Evolutionary conservation across 495 filamentous ascomycete species (phyloP).

Genomic region (Hyaloscypha finlandica): DNA sequence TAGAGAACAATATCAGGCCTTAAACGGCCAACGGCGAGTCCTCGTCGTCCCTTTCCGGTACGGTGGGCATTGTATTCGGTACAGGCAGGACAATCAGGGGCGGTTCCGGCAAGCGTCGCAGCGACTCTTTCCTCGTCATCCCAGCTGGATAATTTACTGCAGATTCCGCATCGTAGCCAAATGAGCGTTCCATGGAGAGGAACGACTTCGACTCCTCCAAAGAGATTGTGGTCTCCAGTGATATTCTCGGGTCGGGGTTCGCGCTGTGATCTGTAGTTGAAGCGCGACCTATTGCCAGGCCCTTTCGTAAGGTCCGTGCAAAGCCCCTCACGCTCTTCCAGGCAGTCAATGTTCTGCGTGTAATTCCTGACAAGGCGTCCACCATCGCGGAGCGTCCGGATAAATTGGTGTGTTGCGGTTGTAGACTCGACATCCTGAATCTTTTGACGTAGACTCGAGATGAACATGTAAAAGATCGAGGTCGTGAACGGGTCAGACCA

Average conservation of each 20-base stretch:
- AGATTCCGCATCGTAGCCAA: slow-evolving; percentile 62
- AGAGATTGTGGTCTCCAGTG: slow-evolving; percentile 26
- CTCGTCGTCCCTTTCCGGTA: slow-evolving; percentile 61
- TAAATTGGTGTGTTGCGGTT: slow-evolving; percentile 62
- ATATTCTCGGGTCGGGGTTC: slow-evolving; percentile 22
- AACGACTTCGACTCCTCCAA: slow-evolving; percentile 57
- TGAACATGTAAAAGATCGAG: slow-evolving; percentile 67
- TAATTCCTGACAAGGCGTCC: slow-evolving; percentile 66
- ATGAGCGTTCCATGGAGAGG: slow-evolving; percentile 66
- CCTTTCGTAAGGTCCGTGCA: slow-evolving; percentile 53
- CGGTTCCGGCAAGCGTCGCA: slow-evolving; percentile 54
- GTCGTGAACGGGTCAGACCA: slow-evolving; percentile 65
- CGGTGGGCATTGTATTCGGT: slow-evolving; percentile 55
- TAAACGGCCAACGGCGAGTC: slow-evolving; percentile 60
- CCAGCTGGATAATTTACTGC: slow-evolving; percentile 60
- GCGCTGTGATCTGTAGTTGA: slow-evolving; percentile 33
- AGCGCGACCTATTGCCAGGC: slow-evolving; percentile 54
- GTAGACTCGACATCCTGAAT: slow-evolving; percentile 54
- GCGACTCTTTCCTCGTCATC: slow-evolving; percentile 51
- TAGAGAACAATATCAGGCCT: slow-evolving; percentile 73
- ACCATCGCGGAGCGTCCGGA: slow-evolving; percentile 60
- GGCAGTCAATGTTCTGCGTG: slow-evolving; percentile 72
- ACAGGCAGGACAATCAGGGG: slow-evolving; percentile 65
- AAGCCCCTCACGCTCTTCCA: slow-evolving; percentile 66
- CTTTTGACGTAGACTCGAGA: slow-evolving; percentile 60